These are phyloP conservation scores for Meyerozyma smithsonii DNA, from an alignment of 1,139 yeast species.

Conservation along the genomic window DNA sequence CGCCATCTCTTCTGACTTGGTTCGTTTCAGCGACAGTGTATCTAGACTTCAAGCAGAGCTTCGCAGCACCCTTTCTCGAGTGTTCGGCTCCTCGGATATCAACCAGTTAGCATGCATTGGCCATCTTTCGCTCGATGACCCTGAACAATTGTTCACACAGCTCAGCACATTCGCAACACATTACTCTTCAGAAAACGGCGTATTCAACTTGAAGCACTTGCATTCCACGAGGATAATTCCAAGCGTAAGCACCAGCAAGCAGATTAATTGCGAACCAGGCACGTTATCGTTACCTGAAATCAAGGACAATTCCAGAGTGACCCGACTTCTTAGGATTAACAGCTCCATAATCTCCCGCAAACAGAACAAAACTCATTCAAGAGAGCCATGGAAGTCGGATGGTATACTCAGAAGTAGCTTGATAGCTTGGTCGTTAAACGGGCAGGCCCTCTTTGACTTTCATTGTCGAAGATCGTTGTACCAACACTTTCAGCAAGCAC, in stretches of 20 bases:
- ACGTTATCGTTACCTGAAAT: slow-evolving; percentile 11
- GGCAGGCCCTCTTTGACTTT: neutral
- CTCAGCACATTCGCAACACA: neutral
- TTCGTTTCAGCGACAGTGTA: neutral
- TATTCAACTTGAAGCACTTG: neutral
- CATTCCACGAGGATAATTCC: neutral
- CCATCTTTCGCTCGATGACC: neutral
- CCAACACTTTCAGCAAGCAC: neutral
- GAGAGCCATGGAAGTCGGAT: neutral
- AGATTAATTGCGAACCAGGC: neutral
- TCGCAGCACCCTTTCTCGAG: neutral
- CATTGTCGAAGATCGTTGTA: neutral
- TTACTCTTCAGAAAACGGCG: neutral
- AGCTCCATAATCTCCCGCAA: slow-evolving; percentile 4
- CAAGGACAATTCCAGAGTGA: slow-evolving; percentile 6
- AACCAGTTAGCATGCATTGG: neutral
- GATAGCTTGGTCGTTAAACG: neutral
- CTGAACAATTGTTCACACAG: too few relatives aligned
- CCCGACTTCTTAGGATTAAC: slow-evolving; percentile 8
- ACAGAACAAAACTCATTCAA: neutral
- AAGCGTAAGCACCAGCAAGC: neutral
- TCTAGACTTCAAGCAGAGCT: neutral
- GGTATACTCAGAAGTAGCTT: neutral
- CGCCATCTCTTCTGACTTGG: neutral
- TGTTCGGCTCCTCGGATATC: neutral